These are phyloP conservation scores for Mortierella alpina DNA, from an alignment of 192 early-diverging fungal species.

Conservation along the genomic window DNA sequence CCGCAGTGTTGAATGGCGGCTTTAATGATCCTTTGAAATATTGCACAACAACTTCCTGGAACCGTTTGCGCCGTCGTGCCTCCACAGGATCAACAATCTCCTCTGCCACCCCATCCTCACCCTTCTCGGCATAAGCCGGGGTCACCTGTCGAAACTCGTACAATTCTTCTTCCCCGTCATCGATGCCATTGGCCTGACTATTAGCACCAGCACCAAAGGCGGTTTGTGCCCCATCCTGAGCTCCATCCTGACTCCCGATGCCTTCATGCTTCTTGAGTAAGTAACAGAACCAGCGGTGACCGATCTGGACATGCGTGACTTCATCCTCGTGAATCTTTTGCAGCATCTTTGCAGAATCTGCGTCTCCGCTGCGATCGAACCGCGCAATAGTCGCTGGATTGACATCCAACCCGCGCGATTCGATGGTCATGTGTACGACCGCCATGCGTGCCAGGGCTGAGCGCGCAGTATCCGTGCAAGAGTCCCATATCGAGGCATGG, in stretches of 20 bases:
- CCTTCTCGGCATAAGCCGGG: slow-evolving; percentile 35
- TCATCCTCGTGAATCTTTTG: slow-evolving; percentile 66
- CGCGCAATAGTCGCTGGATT: slow-evolving; percentile 72
- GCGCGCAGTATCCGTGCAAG: slow-evolving; percentile 65
- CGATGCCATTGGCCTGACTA: neutral
- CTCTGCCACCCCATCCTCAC: slow-evolving; percentile 6
- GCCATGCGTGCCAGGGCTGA: slow-evolving; percentile 64
- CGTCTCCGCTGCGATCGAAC: slow-evolving; percentile 66
- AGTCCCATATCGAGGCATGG: slow-evolving; percentile 75
- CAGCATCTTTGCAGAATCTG: slow-evolving; percentile 62
- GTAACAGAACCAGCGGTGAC: slow-evolving; percentile 71
- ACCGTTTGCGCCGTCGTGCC: slow-evolving; percentile 39
- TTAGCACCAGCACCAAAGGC: neutral
- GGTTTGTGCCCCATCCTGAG: neutral
- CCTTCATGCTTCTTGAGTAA: slow-evolving; percentile 53
- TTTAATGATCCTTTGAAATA: slow-evolving; percentile 68
- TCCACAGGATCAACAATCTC: slow-evolving; percentile 43
- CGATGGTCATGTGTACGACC: slow-evolving; percentile 78
- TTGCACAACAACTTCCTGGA: slow-evolving; percentile 49
- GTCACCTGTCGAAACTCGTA: slow-evolving; percentile 47
- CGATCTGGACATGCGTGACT: slow-evolving; percentile 58
- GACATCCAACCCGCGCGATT: slow-evolving; percentile 76
- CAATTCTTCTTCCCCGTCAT: slow-evolving; percentile 32
- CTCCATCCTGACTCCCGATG: slow-evolving; percentile 1
- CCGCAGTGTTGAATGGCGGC: slow-evolving; percentile 75